Conservation (phyloP, 179 eudicot genomes). For the Beta corolliflora region DNA sequence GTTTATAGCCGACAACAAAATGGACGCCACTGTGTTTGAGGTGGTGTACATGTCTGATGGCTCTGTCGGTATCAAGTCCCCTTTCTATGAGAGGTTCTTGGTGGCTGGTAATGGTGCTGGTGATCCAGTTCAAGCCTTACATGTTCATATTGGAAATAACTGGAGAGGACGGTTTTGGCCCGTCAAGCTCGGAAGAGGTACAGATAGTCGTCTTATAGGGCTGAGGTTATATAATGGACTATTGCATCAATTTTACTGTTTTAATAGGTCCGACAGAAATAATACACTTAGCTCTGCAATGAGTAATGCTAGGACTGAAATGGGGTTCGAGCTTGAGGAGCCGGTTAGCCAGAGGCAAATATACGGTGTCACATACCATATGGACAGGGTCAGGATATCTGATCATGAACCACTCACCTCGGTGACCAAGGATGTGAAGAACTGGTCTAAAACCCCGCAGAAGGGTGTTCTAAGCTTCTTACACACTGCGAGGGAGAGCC, state of each 20-base stretch:
- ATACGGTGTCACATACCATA: background rate
- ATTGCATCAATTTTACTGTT: no score
- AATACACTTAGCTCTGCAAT: no score
- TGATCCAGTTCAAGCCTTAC: background rate
- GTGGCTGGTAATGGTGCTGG: no score
- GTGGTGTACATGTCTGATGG: no score
- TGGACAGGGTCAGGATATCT: background rate
- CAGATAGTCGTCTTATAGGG: background rate
- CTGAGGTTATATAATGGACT: background rate
- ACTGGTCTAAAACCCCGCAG: background rate
- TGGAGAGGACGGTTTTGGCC: background rate
- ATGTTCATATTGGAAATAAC: background rate
- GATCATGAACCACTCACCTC: background rate
- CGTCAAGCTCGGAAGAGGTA: background rate
- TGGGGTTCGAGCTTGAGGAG: background rate
- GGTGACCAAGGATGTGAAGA: background rate
- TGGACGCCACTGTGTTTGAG: no score
- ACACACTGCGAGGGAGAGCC: background rate
- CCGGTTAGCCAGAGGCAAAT: background rate
- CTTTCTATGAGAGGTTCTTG: no score
- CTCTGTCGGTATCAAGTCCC: no score
- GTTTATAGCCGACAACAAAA: no score
- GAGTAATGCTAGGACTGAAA: background rate
- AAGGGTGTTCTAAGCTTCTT: background rate
- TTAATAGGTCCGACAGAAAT: no score